Evolutionary conservation across 352 stramenopile species (phyloP), one percentile per base, ranked within the genome.

Genomic region (Peronospora belbahrii): DNA sequence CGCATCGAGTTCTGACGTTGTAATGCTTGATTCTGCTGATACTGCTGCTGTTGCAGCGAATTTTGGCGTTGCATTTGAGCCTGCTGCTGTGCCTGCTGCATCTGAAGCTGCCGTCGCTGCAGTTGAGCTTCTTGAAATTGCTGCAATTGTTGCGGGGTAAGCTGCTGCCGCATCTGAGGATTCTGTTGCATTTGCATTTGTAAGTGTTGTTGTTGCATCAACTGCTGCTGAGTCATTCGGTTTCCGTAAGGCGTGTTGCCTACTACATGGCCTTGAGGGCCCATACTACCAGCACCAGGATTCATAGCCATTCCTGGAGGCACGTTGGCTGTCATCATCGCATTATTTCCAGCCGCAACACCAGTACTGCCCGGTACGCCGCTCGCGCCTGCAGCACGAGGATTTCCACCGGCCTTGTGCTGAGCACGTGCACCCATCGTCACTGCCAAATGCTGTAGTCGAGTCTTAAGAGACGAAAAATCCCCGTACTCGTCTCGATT

Each of bases 401-500:
- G 61, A 27, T 79, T 83, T 23, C 56, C 71, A 8, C 56, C 56
- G 23, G 75, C 62, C 51, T 91, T 91, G 59, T 91, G 80, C 32
- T 91, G 77, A 0, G 80, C 80, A 13, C 80, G 74, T 8, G 80
- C 80, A 25, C 83, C 83, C 83, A 92, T 94, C 5, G 80, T 95
- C 18, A 95, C 82, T 5, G 96, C 96, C 25, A 99, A 70, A 61
- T 97, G 86, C 58, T 99, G 96, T 39, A 99, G 67, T 15, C 96
- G 77, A 24, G 95, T 92, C 62, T 98, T 99, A 10, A 99, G 53
- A 1, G 95, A 98, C 6, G 69, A 82, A 41, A 94, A 94, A 60
- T 99, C 91, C 38, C 94, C 96, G 52, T 99, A 99, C 45, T 97
- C 93, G 27, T 97, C 91, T 32, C 95, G 66, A 64, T 92, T 71